Base-by-base conservation (phyloP, 441 rosid genomes). In the Caryocar brasiliense region DNA sequence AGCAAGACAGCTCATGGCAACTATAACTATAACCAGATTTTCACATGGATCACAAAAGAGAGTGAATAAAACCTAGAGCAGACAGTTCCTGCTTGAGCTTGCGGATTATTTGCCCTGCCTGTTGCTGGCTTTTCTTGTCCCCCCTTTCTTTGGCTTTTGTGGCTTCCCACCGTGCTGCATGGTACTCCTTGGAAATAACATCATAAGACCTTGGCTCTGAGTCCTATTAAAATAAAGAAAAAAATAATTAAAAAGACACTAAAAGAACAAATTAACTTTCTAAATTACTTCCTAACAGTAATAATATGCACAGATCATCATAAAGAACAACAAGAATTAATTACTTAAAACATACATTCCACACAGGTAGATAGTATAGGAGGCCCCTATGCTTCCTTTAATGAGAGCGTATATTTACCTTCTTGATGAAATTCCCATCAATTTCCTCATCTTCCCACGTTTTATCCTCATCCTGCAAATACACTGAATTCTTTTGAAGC, bases 51-150 rank as follows among this genome's bases (percentile, higher is more conserved):
- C 12, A 14, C 27, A 50, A 51, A 53, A 26, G 40, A 17, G 38
- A 59, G 26, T 38, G 53, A 68, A 56, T 52, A 35, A 51, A 42
- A 84, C 95, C 98, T 71, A 82, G 76, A 60, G 83, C 82, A 62
- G 86, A 67, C 65, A 91, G 67, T 72, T 91, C 96, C 66, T 82
- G 88, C 80, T 91, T 91, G 66, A 91, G 86, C 72, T 79, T 72
- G 56, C 80, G 78, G 64, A 86, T 84, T 21, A 63, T 65, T 47
- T 47, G 58, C 56, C 95, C 85, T 25, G 92, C 88, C 66, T 58
- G 72, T 59, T 75, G 83, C 72, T 86, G 90, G 38, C 80, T 72
- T 44, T 57, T 75, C 66, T 79, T 86, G 69, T 91, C 93, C 50
- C 70, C 56, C 37, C 61, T 77, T 40, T 71, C 86, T 75, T 91